Evolutionary conservation across 768 basidiomycete genomes (phyloP).

Genomic region (Cantharellus anzutake): DNA sequence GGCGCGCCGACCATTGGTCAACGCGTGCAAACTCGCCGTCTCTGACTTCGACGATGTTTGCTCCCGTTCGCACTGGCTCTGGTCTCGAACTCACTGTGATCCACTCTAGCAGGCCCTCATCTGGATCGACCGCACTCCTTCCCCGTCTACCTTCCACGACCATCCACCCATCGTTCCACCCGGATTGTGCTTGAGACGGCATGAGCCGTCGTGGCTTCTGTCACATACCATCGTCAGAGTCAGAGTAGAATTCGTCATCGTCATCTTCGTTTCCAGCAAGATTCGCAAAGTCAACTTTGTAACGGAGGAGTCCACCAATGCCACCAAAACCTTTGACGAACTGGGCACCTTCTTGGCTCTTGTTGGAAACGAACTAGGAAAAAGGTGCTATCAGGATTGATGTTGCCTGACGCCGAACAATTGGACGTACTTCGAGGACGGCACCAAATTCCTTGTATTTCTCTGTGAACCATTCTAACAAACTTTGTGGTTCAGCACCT

Average conservation of each 20-base stretch:
- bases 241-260: constrained; percentile 70
- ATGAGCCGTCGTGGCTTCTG: constrained; percentile 30
- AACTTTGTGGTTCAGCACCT: constrained; percentile 52
- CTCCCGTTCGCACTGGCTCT: too few relatives aligned
- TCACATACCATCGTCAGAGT: constrained; percentile 58
- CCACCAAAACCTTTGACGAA: constrained; percentile 99
- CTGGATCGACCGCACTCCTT: background rate
- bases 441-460: constrained; percentile 98
- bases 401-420: background rate
- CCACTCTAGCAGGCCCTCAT: too few relatives aligned
- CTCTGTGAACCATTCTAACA: constrained; percentile 98
- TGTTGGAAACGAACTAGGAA: constrained; percentile 72
- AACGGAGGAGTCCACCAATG: constrained; percentile 85
- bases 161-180: background rate
- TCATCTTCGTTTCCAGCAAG: constrained; percentile 57
- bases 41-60: too few relatives aligned
- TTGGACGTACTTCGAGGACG: constrained; percentile 40
- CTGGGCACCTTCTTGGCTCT: constrained; percentile 91
- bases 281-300: constrained; percentile 92
- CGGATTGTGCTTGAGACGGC: background rate
- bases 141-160: background rate
- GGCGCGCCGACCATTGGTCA: too few relatives aligned
- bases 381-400: background rate
- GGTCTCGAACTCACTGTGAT: too few relatives aligned
- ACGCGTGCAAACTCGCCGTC: too few relatives aligned